Conservation (phyloP, 306 rosid species). For the Biancaea sappan region DNA sequence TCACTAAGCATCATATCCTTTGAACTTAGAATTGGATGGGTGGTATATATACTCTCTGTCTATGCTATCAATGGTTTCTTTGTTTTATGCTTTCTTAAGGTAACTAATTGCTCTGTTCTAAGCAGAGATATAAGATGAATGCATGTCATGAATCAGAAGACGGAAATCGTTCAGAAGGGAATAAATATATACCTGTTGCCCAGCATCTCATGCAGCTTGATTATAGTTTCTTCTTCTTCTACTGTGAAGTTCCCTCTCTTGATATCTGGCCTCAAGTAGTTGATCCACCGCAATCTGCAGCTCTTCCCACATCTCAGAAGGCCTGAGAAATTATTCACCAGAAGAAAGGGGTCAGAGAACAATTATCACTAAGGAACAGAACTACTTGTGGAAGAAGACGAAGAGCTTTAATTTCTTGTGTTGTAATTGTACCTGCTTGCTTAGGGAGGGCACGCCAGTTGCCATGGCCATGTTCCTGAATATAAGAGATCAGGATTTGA, state of each 20-base stretch:
- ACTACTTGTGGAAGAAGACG: neutral
- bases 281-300: conserved; percentile 87
- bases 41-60: neutral
- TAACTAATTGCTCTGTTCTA: neutral
- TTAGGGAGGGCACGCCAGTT: conserved; percentile 99
- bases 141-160: neutral
- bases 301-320: conserved; percentile 93
- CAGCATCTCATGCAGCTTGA: conserved; percentile 63
- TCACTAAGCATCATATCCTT: conserved; percentile 7
- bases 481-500: conserved; percentile 59
- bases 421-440: conserved; percentile 93
- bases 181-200: conserved; percentile 89
- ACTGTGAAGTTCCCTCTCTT: conserved; percentile 91
- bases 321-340: conserved; percentile 44
- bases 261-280: conserved; percentile 84
- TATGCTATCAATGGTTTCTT: neutral
- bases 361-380: neutral
- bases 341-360: neutral
- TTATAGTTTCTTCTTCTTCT: conserved; percentile 80
- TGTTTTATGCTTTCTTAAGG: neutral
- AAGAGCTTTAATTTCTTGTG: too few relatives aligned
- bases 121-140: conserved; percentile 7
- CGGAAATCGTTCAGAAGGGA: neutral
- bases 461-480: conserved; percentile 68
- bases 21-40: conserved; percentile 14